Evolutionary conservation across 129 eudicot genomes (phyloP).

Genomic region (Pulicaria dysenterica): DNA sequence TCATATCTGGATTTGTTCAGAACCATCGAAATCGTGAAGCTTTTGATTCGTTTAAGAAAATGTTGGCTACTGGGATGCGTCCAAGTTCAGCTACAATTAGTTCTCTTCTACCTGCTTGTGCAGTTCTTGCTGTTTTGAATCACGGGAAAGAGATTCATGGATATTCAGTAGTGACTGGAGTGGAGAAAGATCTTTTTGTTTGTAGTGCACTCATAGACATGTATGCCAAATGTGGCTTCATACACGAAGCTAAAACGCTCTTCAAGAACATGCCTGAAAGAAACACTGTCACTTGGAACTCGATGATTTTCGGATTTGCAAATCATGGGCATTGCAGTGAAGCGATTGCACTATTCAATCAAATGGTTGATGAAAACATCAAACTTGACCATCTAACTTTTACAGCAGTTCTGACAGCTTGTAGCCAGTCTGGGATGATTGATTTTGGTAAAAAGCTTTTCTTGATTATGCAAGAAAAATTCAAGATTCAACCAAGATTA

Average conservation of each 20-base stretch:
- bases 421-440: conserved; percentile 64
- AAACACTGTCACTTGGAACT: conserved; percentile 76
- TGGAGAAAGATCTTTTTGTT: conserved; percentile 60
- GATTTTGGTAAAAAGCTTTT: conserved; percentile 61
- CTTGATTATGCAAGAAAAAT: conserved; percentile 56
- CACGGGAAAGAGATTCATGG: conserved; percentile 80
- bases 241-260: conserved; percentile 59
- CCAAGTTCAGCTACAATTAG: conserved; percentile 76
- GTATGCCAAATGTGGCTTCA: conserved; percentile 80
- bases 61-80: conserved; percentile 46
- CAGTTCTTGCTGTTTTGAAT: conserved; percentile 53
- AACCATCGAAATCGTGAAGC: conserved; percentile 58
- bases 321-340: conserved; percentile 65
- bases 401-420: conserved; percentile 73
- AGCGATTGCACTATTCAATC: conserved; percentile 58
- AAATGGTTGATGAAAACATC: conserved; percentile 51
- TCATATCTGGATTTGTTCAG: conserved; percentile 69
- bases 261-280: conserved; percentile 53
- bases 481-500: conserved; percentile 53
- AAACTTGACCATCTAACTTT: conserved; percentile 71
- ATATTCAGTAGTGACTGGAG: conserved; percentile 51
- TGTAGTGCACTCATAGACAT: conserved; percentile 73
- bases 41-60: conserved; percentile 50
- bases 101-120: conserved; percentile 64
- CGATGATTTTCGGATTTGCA: conserved; percentile 83